Evolutionary conservation across 2,329 filamentous ascomycete genomes (phyloP).

Genomic region (Cercospora citrullina): DNA sequence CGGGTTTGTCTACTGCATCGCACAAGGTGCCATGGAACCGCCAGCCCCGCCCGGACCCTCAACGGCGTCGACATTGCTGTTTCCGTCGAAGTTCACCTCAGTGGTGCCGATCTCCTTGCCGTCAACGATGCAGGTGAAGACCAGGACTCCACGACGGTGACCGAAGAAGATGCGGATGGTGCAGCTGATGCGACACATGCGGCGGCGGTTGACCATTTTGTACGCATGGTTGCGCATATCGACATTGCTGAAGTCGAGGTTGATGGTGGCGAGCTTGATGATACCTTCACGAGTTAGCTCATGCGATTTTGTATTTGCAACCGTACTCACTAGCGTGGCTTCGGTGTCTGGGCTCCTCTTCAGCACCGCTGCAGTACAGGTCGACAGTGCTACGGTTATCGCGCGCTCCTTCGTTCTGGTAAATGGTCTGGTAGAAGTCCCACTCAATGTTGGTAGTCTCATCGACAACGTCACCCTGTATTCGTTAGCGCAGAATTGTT

Average conservation of each 20-base stretch:
- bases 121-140: conserved; percentile 4
- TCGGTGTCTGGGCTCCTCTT: conserved; percentile 10
- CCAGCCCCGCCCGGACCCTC: not conserved
- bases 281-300: not conserved
- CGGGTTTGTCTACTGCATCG: conserved; percentile 3
- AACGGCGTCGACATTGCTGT: not conserved
- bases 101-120: conserved; percentile 12
- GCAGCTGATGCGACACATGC: not conserved
- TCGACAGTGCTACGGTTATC: not conserved
- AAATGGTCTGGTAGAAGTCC: not conserved
- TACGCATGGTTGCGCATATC: not conserved
- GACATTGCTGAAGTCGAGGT: conserved; percentile 5
- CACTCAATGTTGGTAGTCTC: conserved; percentile 13
- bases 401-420: not conserved
- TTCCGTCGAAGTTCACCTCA: conserved; percentile 7
- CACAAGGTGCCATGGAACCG: not conserved
- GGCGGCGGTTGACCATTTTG: not conserved
- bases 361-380: conserved; percentile 10
- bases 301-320: too few species aligned
- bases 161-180: conserved; percentile 10
- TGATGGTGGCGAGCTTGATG: conserved; percentile 12
- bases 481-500: not conserved
- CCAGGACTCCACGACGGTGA: conserved; percentile 12
- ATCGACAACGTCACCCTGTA: conserved; percentile 21
- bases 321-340: not conserved